Evolutionary conservation across 306 rosid species (phyloP), one percentile per base, ranked within the genome.

Genomic region (Vigna angularis): DNA sequence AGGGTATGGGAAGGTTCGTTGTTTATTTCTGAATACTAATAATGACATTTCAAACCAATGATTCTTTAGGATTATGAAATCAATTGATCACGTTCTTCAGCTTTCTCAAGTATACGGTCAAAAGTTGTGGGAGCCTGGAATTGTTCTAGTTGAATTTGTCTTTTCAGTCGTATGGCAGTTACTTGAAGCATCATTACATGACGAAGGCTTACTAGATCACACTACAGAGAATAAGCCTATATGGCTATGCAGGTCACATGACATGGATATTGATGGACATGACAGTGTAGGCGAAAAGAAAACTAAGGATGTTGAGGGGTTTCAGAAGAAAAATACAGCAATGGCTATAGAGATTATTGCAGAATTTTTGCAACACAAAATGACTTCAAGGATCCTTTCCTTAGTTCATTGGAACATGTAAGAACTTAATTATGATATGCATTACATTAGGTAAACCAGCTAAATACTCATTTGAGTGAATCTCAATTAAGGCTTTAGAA

Each of bases 161-260:
- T 90, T 95, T 85, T 85, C 98, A 53, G 82, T 89, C 79, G 86
- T 91, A 30, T 86, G 89, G 89, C 97, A 88, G 82, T 87, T 94
- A 70, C 91, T 94, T 75, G 98, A 92, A 73, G 98, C 97, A 82
- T 86, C 93, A 80, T 83, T 94, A 66, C 93, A 94, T 79, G 97
- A 94, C 77, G 98, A 94, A 86, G 88, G 88, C 20, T 82, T 94
- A 84, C 87, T 90, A 76, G 90, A 87, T 78, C 86, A 83, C 79
- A 74, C 81, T 59, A 76, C 85, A 42, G 98, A 92, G 66, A 87
- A 85, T 78, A 83, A 72, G 78, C 84, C 91, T 63, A 86, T 80
- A 83, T 92, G 98, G 98, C 72, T 85, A 53, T 82, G 47, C 71
- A 78, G 85, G 70, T 81, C 88, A 17, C 73, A 81, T 59, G 87